phyloP scores from a whole-genome alignment of 306 rosid species.

The Vachellia pachyceras region DNA sequence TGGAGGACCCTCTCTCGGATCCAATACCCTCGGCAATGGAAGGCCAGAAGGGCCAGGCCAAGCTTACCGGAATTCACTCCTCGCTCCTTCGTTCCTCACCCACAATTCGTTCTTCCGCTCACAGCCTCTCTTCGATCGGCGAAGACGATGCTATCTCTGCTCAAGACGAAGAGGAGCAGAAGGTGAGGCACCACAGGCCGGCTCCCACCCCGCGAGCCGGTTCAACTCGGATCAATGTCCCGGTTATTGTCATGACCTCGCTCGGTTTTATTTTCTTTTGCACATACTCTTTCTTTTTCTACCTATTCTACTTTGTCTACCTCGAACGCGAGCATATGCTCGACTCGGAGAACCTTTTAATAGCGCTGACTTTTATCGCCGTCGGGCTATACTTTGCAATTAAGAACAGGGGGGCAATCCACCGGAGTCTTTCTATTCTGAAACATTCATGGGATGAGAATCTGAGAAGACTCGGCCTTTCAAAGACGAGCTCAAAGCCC shows the following conservation, averaged over 20 bases:
- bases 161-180: constrained; percentile 48
- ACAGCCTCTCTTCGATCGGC: constrained; percentile 65
- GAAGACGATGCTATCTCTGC: constrained; percentile 52
- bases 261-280: constrained; percentile 51
- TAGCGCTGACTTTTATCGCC: constrained; percentile 64
- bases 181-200: constrained; percentile 32
- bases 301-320: constrained; percentile 51
- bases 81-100: constrained; percentile 89
- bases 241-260: constrained; percentile 42
- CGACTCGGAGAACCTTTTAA: constrained; percentile 60
- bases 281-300: constrained; percentile 36
- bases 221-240: constrained; percentile 44
- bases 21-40: constrained; percentile 54
- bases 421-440: constrained; percentile 48
- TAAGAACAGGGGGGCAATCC: constrained; percentile 60
- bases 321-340: constrained; percentile 46
- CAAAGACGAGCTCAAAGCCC: constrained; percentile 46
- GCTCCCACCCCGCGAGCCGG: too few relatives aligned
- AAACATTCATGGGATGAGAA: constrained; percentile 59
- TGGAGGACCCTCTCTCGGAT: not conserved
- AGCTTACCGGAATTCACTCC: constrained; percentile 82
- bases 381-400: constrained; percentile 54
- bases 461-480: constrained; percentile 44
- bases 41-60: constrained; percentile 66
- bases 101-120: constrained; percentile 77